These are phyloP conservation scores for Apiospora hydei DNA, from an alignment of 2,329 filamentous ascomycete species.

Conservation along the genomic window DNA sequence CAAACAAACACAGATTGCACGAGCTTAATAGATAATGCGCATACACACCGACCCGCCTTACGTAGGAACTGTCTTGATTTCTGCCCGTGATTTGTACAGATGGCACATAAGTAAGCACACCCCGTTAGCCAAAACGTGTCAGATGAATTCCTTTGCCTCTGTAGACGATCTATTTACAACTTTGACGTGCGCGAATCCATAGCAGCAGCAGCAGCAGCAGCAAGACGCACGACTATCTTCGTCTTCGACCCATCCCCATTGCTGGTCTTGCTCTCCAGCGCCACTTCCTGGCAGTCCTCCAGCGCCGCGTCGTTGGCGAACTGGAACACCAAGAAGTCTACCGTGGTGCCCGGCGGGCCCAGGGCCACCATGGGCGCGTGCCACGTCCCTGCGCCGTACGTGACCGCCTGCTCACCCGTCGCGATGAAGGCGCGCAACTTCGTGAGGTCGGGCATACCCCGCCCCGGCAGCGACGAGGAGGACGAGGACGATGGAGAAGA, in stretches of 20 bases:
- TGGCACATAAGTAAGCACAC: background rate
- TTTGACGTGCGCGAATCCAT: background rate
- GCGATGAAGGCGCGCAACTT: conserved; percentile 81
- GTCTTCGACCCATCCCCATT: conserved; percentile 30
- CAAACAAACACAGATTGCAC: background rate
- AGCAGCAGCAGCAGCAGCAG: conserved; percentile 17
- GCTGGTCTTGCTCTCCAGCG: conserved; percentile 43
- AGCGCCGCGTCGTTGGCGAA: conserved; percentile 81
- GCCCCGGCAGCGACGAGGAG: conserved; percentile 56
- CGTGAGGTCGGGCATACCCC: conserved; percentile 75
- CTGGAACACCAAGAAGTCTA: conserved; percentile 91
- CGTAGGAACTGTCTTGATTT: background rate
- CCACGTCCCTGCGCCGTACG: conserved; percentile 91
- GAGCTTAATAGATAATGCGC: background rate
- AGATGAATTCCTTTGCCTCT: background rate
- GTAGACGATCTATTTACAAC: background rate
- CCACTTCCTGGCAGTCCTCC: conserved; percentile 89
- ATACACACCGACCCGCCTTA: background rate
- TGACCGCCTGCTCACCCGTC: conserved; percentile 81
- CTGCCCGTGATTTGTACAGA: background rate
- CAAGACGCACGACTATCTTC: conserved; percentile 39
- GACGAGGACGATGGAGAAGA: background rate
- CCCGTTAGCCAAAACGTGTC: background rate
- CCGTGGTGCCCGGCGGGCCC: conserved; percentile 61
- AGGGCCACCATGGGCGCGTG: conserved; percentile 96